A percentile compares a stretch with the other conserved stretches of the same genome.
These are phyloP conservation scores for Neospermospora avenae DNA, from an alignment of 2,329 filamentous ascomycete species.

Conservation along the genomic window DNA sequence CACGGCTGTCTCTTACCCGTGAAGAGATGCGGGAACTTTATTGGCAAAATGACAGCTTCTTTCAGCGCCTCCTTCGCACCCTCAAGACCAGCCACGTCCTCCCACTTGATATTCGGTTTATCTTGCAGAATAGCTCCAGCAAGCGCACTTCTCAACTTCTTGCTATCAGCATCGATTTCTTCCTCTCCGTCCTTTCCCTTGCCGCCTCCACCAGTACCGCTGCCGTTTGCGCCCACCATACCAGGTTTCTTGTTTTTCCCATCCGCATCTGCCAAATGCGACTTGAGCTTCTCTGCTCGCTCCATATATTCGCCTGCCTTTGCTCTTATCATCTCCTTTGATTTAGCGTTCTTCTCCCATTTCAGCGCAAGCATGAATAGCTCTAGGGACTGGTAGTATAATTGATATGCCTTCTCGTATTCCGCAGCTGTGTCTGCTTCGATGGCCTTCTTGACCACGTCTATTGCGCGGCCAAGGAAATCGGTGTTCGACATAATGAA, in stretches of 20 bases:
- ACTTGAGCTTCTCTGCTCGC: conserved; percentile 95
- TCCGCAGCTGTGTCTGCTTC: conserved; percentile 92
- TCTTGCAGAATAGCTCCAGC: conserved; percentile 91
- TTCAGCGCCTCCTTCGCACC: conserved; percentile 94
- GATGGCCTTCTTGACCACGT: conserved; percentile 96
- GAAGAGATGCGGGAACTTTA: conserved; percentile 97
- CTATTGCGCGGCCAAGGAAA: conserved; percentile 94
- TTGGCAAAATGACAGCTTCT: conserved; percentile 94
- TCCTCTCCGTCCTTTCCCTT: conserved; percentile 60
- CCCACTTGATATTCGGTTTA: conserved; percentile 95
- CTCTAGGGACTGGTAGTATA: conserved; percentile 94
- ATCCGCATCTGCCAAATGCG: conserved; percentile 75
- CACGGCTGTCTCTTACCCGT: conserved; percentile 94
- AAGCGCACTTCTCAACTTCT: conserved; percentile 90
- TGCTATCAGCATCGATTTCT: conserved; percentile 82
- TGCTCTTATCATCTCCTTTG: conserved; percentile 94
- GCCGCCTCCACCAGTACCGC: conserved; percentile 58
- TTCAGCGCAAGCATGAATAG: conserved; percentile 98
- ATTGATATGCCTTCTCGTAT: conserved; percentile 94
- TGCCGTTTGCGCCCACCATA: conserved; percentile 70
- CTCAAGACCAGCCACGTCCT: conserved; percentile 94
- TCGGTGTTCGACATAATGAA: conserved; percentile 87
- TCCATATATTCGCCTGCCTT: conserved; percentile 98
- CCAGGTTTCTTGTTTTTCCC: conserved; percentile 67
- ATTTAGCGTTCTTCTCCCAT: conserved; percentile 98